Percentiles rank a stretch among this genome's conserved stretches.
Evolutionary conservation across 2,329 filamentous ascomycete genomes (phyloP).

Genomic region (Aspergillus calidoustus): DNA sequence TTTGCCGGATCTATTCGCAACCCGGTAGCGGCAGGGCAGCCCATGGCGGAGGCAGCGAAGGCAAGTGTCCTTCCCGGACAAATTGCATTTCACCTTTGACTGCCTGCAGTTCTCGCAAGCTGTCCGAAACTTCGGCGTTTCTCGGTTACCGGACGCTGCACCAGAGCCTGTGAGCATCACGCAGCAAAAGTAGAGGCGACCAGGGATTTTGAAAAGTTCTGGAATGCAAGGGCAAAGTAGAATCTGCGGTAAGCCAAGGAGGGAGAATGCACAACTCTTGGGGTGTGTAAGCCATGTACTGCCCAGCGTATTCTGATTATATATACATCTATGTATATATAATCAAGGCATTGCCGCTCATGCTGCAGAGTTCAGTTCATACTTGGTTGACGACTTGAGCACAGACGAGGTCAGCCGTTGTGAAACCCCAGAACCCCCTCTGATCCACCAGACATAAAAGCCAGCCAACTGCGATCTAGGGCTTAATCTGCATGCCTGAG

Average conservation of each 20-base stretch:
- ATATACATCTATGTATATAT: slow-evolving; percentile 17
- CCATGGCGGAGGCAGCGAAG: slow-evolving; percentile 44
- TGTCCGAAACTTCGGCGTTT: slow-evolving; percentile 42
- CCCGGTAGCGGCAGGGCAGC: slow-evolving; percentile 42
- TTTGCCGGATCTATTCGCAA: slow-evolving; percentile 46
- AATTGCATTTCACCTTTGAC: slow-evolving; percentile 46
- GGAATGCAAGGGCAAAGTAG: slow-evolving; percentile 1
- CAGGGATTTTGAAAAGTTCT: background rate
- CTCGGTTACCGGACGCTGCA: slow-evolving; percentile 25
- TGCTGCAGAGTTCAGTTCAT: slow-evolving; percentile 28
- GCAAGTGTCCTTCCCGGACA: slow-evolving; percentile 42
- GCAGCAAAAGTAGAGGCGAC: background rate
- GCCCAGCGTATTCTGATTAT: slow-evolving; percentile 19
- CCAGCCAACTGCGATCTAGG: slow-evolving; percentile 19
- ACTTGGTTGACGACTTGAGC: slow-evolving; percentile 36
- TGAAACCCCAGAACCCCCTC: slow-evolving; percentile 41
- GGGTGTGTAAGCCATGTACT: slow-evolving; percentile 2
- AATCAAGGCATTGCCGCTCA: background rate
- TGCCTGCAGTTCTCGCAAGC: slow-evolving; percentile 47
- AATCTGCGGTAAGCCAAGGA: background rate
- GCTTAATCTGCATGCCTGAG: slow-evolving; percentile 18
- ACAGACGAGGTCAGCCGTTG: slow-evolving; percentile 44
- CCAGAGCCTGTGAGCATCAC: slow-evolving; percentile 36
- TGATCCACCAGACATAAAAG: slow-evolving; percentile 40
- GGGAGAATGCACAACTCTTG: slow-evolving; percentile 11